Evolutionary conservation across 805 yeast species (phyloP), one percentile per base, ranked within the genome.

Genomic region (Danielozyma ontarioensis): DNA sequence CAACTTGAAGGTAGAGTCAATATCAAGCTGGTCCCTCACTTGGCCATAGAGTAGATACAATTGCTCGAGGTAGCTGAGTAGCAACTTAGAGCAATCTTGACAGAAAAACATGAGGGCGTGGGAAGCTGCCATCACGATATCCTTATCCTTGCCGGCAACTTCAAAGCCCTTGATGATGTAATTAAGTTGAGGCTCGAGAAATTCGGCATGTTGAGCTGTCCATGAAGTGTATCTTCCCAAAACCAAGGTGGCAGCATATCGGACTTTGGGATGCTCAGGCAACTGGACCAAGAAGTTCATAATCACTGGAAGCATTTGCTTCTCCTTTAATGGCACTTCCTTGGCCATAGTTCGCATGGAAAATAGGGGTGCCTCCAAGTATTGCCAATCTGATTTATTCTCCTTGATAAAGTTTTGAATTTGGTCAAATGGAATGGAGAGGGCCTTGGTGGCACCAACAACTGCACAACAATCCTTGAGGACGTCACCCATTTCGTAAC

Each of bases 401-500:
- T 57, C 53, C n/a, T 68, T 64, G 31, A 48, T 51, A 3, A 49
- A 35, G 29, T 58, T 54, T 44, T 74, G 75, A 31, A 88, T 73
- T 46, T 70, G 74, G 23, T 63, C 61, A 46, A 78, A 82, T 13
- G 96, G 95, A 34, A 84, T 79, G 15, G 62, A 57, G 23, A 93
- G 65, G 0, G 96, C 87, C 26, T 59, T 64, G 7, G 74, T 61
- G 3, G 94, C 70, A 1, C 97, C 97, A 27, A 86, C 78, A 3
- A 93, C 90, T 2, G 85, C 84, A 46, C 97, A 85, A 64, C 97
- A 88, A 53, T 88, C 95, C 53, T 94, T 94, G 40, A 93, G 64
- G n/a, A 90, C 96, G 55, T 93, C 97, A 25, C 97, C 97, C 84
- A 93, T 85, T 36, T 87, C 96, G 59, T 93, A 93, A 50, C 99